Base-by-base conservation (phyloP, 2,329 filamentous ascomycete genomes). In the Cladosporium sp. region DNA sequence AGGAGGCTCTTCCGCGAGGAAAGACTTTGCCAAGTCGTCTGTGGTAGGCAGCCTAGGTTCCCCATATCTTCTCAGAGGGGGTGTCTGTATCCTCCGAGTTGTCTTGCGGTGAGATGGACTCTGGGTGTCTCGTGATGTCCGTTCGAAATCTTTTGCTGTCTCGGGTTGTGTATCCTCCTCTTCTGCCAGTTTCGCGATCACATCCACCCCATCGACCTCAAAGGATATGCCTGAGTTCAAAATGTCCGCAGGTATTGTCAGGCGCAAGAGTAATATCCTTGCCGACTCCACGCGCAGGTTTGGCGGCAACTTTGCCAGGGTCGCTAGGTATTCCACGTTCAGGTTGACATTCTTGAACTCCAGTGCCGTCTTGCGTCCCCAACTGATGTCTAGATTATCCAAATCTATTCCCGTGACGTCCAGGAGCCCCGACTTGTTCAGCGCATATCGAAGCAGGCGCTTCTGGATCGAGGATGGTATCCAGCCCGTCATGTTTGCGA, bases 281-380 rank as follows among this genome's bases (percentile, higher is more conserved):
- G 94, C 93, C 75, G 88, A 89, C 61, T 87, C 85, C 14, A 97
- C 82, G 67, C 86, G 84, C 74, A 95, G 86, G 6, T 86, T 86
- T 0, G 88, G 79, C 0, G 93, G 93, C 3, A 97, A 86, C 71
- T 89, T 86, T 5, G 68, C 71, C 34, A 76, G 68, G 56, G 70
- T 66, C 39, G 63, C 63, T 59, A 75, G 69, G 16, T 67, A 60
- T 83, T 92, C 86, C 66, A 93, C 80, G 75, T 89, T 90, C 69
- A 97, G 81, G 2, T 90, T 92, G 65, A 97, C 90, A 83, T 98
- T 90, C 71, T 89, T 88, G 71, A 97, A 89, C 77, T 97, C 93
- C 53, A 97, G 85, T 0, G 91, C 89, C 48, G 90, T 95, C 70
- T 89, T 89, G 77, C 89, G 89, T 36, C 95, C 95, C 79, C 92